A percentile compares a stretch with the other conserved stretches of the same genome.
Evolutionary conservation across 768 basidiomycete species (phyloP).

Genomic region (Leccinum subtestaceum): DNA sequence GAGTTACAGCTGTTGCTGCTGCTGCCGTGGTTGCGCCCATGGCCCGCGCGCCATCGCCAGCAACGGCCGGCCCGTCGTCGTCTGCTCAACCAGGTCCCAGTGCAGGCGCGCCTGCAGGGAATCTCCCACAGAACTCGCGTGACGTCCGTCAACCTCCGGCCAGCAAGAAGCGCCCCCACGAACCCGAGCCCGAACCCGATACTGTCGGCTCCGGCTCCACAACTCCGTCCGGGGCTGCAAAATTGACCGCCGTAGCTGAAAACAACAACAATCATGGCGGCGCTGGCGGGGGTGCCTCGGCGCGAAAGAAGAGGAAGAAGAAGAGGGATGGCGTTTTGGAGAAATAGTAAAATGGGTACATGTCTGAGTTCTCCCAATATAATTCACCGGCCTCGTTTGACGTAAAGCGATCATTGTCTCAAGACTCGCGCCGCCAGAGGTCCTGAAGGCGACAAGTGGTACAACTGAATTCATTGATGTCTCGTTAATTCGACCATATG

Average conservation of each 20-base stretch:
- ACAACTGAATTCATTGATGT: no score
- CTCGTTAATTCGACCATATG: no score
- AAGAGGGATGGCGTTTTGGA: background rate
- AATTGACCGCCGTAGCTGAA: background rate
- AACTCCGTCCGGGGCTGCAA: background rate
- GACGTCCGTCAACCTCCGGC: background rate
- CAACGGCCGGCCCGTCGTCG: background rate
- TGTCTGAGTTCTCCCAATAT: background rate
- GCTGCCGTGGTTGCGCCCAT: background rate
- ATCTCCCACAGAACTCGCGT: background rate
- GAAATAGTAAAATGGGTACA: conserved; percentile 6
- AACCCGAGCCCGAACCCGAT: conserved; percentile 11
- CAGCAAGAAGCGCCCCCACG: conserved; percentile 23
- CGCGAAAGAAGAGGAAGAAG: conserved; percentile 26
- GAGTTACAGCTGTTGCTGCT: background rate
- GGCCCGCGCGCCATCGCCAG: background rate
- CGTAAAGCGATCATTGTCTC: background rate
- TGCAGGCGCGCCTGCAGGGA: background rate
- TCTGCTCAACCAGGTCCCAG: background rate
- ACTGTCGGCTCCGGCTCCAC: background rate
- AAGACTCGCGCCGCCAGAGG: no score
- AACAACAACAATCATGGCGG: background rate
- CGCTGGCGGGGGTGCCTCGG: conserved; percentile 1
- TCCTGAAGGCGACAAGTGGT: no score
- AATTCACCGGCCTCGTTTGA: background rate